phyloP scores from a whole-genome alignment of 768 basidiomycete species.

The Pleurotus salmoneostramineus region DNA sequence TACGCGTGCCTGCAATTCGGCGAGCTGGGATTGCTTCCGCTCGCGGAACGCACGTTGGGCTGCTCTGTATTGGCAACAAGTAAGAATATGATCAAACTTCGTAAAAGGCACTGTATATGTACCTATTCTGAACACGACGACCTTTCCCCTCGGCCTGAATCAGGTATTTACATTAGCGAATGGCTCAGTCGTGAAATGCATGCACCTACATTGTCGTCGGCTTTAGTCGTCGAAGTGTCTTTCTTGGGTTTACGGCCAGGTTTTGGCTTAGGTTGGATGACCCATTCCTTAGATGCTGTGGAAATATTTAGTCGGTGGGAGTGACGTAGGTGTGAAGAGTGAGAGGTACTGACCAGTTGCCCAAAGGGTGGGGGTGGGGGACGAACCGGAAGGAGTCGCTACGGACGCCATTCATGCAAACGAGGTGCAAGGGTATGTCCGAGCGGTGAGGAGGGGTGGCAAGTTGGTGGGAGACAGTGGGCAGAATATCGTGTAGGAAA shows the following conservation, averaged over 20 bases:
- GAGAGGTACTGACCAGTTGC: constrained; percentile 52
- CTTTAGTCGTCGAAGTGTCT: constrained; percentile 38
- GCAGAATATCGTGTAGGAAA: neutral
- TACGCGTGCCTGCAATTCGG: constrained; percentile 82
- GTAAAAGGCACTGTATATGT: constrained; percentile 11
- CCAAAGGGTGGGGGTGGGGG: constrained; percentile 64
- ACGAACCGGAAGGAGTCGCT: constrained; percentile 17
- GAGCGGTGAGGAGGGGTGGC: constrained; percentile 8
- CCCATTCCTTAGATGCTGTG: constrained; percentile 86
- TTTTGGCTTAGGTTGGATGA: constrained; percentile 82
- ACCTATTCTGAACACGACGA: constrained; percentile 78
- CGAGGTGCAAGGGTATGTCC: neutral
- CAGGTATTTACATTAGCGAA: constrained; percentile 8
- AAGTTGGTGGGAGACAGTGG: constrained; percentile 15
- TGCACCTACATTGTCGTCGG: constrained; percentile 46
- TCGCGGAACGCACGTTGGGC: constrained; percentile 90
- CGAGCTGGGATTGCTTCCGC: constrained; percentile 83
- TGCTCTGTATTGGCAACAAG: constrained; percentile 42
- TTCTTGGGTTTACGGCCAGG: constrained; percentile 88
- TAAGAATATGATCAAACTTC: neutral
- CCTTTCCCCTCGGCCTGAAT: constrained; percentile 49
- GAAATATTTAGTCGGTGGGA: constrained; percentile 9
- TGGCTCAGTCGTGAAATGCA: neutral
- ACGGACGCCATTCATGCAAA: neutral
- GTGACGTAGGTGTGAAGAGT: constrained; percentile 12